phyloP scores from a whole-genome alignment of 768 basidiomycete genomes.

The Boletus coccyginus region DNA sequence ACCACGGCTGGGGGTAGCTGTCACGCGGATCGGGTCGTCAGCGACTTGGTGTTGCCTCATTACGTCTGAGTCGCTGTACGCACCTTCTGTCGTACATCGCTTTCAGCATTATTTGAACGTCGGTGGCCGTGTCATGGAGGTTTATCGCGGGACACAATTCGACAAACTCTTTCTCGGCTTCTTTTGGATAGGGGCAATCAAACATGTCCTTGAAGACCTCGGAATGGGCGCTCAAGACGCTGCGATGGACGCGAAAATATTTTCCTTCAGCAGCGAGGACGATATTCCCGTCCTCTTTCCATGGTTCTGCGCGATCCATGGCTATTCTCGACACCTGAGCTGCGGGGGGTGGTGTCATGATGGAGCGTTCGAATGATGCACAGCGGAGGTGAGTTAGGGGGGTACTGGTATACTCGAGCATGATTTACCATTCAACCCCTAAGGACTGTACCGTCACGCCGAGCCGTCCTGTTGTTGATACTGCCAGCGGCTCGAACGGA shows the following conservation, averaged over 20 bases:
- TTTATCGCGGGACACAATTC: conserved; percentile 19
- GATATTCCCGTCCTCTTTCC: conserved; percentile 26
- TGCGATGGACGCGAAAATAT: conserved; percentile 32
- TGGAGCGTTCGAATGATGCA: not conserved
- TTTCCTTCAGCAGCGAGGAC: conserved; percentile 22
- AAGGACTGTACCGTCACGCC: too few species aligned
- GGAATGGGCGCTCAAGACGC: conserved; percentile 25
- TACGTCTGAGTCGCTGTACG: not conserved
- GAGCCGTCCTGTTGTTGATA: too few species aligned
- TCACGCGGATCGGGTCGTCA: not conserved
- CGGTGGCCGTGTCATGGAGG: conserved; percentile 10
- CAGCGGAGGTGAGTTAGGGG: too few species aligned
- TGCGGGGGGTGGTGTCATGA: not conserved
- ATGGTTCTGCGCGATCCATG: not conserved
- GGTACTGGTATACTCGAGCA: too few species aligned
- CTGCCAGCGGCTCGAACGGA: too few species aligned
- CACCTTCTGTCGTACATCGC: conserved; percentile 18
- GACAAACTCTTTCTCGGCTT: conserved; percentile 2
- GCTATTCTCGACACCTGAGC: not conserved
- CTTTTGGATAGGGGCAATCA: not conserved
- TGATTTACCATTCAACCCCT: too few species aligned
- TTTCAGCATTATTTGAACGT: conserved; percentile 14
- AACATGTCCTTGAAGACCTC: conserved; percentile 32
- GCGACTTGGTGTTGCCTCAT: not conserved
- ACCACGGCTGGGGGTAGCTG: not conserved